Evolutionary conservation across 805 yeast genomes (phyloP), one percentile per base, ranked within the genome.

Genomic region (Alloascoidea hylecoeti): DNA sequence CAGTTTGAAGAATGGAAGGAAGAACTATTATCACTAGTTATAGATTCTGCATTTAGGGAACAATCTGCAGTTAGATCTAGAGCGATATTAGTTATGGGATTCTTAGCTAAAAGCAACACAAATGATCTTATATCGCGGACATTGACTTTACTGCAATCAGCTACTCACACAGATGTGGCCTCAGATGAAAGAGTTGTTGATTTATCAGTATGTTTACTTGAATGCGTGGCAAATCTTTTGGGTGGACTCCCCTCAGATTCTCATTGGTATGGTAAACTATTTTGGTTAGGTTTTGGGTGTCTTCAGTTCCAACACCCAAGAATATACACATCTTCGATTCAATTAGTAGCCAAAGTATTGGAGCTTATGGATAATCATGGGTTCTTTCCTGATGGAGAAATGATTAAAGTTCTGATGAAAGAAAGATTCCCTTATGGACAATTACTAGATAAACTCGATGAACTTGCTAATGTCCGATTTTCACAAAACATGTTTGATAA

Each of bases 1-100:
- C 70, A 68, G 36, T 61, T 66, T 33, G 58, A 65, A 5, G 60
- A 67, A 19, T 79, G 85, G 78, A 63, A 72, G 44, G 59, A 74
- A 4, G 68, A 77, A 42, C 82, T 85, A 80, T 68, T 71, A 42
- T 65, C 78, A 27, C 68, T 70, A 45, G 70, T 78, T 3, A 61
- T 77, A 42, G 77, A 73, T 44, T 68, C 81, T 15, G 46, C 49
- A 19, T 48, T 50, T 46, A 70, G 78, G 3, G 61, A 76, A 42
- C 77, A 72, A 44, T 68, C 81, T 15, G 46, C 47, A 4, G 38
- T 50, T 16, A 51, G 48, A 35, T 46, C 52, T 18, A 43, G 55
- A 4, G 43, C 54, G 75, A 68, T 76, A 27, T 63, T 82, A 44
- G 68, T 81, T 4, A 63, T 82, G 15, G 92, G 95, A 32, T 72